Conservation (phyloP, 2,329 filamentous ascomycete species). For the Bipolaris sorokiniana region DNA sequence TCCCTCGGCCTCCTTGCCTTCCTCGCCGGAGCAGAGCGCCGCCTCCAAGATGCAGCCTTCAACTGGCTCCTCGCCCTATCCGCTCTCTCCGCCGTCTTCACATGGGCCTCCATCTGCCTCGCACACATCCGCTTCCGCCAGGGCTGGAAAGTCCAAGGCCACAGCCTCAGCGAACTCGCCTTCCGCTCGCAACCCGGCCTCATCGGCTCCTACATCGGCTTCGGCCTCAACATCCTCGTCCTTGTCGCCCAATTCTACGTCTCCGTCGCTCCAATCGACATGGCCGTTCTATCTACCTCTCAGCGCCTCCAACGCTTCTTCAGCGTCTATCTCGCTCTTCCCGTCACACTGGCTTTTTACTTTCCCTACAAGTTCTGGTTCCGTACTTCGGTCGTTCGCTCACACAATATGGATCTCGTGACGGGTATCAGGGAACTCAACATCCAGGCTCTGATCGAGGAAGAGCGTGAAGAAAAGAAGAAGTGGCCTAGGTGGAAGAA, state of each 20-base stretch:
- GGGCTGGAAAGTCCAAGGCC: constrained; percentile 66
- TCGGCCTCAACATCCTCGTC: constrained; percentile 76
- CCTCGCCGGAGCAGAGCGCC: constrained; percentile 54
- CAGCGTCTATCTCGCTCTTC: constrained; percentile 71
- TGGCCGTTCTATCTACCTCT: constrained; percentile 51
- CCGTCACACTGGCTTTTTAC: constrained; percentile 72
- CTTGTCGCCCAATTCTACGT: constrained; percentile 88
- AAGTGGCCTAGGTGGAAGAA: constrained; percentile 58
- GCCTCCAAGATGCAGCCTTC: constrained; percentile 57
- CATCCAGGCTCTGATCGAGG: constrained; percentile 74
- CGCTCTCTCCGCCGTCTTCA: constrained; percentile 75
- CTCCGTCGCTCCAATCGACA: constrained; percentile 75
- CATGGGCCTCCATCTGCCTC: constrained; percentile 73
- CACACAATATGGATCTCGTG: constrained; percentile 81
- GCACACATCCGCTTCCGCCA: constrained; percentile 67
- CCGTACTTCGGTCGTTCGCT: constrained; percentile 69
- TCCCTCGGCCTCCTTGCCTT: constrained; percentile 66
- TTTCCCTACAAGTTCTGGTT: constrained; percentile 77
- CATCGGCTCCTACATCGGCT: constrained; percentile 78
- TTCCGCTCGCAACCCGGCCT: constrained; percentile 82
- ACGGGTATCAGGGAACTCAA: constrained; percentile 88
- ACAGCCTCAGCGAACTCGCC: constrained; percentile 75
- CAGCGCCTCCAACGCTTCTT: constrained; percentile 72
- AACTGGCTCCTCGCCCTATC: constrained; percentile 73
- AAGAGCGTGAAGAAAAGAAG: constrained; percentile 77